A percentile compares a stretch with the other conserved stretches of the same genome.
Conservation (phyloP, 2,329 filamentous ascomycete species). For the Ascochyta clinopodiicola region DNA sequence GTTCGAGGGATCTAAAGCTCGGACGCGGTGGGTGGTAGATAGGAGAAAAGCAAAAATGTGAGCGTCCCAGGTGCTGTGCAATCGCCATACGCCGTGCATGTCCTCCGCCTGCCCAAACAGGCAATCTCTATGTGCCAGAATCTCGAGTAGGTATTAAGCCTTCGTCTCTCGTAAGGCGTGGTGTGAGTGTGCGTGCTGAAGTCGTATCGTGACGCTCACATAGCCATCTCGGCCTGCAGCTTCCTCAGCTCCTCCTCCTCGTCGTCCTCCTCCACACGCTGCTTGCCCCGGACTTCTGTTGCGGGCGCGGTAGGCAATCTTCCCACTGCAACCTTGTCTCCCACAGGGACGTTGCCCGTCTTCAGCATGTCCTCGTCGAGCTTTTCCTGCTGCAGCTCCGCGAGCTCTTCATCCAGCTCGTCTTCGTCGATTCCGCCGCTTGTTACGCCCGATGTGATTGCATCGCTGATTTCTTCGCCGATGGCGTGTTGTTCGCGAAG, state of each 20-base stretch:
- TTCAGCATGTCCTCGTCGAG: slow-evolving; percentile 93
- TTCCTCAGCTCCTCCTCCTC: slow-evolving; percentile 94
- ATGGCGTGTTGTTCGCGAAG: slow-evolving; percentile 91
- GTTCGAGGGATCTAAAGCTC: slow-evolving; percentile 10
- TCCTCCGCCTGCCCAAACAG: neutral
- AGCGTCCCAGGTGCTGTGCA: slow-evolving; percentile 9
- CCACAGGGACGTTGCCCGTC: slow-evolving; percentile 82
- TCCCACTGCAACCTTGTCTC: slow-evolving; percentile 69
- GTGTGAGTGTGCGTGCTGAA: neutral
- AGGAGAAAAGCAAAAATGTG: slow-evolving; percentile 12
- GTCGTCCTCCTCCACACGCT: slow-evolving; percentile 76
- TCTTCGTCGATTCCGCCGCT: slow-evolving; percentile 79
- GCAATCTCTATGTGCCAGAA: neutral
- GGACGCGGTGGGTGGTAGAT: neutral
- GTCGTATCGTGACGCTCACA: slow-evolving; percentile 59
- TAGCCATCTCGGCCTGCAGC: slow-evolving; percentile 95
- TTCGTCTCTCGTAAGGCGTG: neutral
- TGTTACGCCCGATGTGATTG: slow-evolving; percentile 75
- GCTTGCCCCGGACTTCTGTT: slow-evolving; percentile 59
- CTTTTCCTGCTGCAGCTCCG: slow-evolving; percentile 86
- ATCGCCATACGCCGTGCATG: slow-evolving; percentile 30
- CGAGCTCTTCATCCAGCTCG: slow-evolving; percentile 85
- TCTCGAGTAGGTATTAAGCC: neutral
- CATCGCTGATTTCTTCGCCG: slow-evolving; percentile 88
- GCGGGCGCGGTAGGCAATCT: slow-evolving; percentile 77